Percentiles rank a stretch among this genome's conserved stretches.
Conservation (phyloP, 2,329 filamentous ascomycete genomes). For the Trichoderma semiorbis region DNA sequence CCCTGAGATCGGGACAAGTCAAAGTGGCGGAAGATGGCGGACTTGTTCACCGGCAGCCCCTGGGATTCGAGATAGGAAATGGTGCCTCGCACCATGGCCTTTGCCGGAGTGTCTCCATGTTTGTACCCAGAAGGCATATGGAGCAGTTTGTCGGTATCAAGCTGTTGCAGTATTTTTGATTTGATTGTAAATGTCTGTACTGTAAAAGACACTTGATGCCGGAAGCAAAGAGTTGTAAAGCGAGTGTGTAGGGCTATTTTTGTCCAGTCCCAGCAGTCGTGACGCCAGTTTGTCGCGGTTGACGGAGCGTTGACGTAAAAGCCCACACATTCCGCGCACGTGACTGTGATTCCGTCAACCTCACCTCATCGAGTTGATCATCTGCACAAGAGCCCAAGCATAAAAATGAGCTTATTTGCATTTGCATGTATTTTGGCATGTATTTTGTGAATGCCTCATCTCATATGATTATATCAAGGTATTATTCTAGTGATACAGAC, state of each 20-base stretch:
- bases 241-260: constrained; percentile 32
- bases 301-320: constrained; percentile 4
- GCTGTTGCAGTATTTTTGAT: not conserved
- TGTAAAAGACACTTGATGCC: not conserved
- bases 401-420: not conserved
- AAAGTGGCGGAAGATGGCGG: constrained; percentile 40
- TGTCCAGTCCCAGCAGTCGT: constrained; percentile 25
- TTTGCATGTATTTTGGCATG: not conserved
- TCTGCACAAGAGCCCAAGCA: not conserved
- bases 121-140: constrained; percentile 30
- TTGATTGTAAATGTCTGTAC: not conserved
- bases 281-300: not conserved
- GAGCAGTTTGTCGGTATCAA: not conserved
- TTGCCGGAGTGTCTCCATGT: constrained; percentile 37
- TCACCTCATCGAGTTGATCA: not conserved
- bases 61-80: constrained; percentile 40
- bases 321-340: not conserved
- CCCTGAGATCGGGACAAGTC: constrained; percentile 38
- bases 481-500: not conserved
- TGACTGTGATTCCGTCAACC: not conserved
- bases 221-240: not conserved
- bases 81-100: constrained; percentile 39
- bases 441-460: not conserved
- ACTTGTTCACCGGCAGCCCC: constrained; percentile 38
- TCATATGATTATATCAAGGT: not conserved